Evolutionary conservation across 2,329 filamentous ascomycete genomes (phyloP).

Genomic region (Scedosporium aurantiacum): DNA sequence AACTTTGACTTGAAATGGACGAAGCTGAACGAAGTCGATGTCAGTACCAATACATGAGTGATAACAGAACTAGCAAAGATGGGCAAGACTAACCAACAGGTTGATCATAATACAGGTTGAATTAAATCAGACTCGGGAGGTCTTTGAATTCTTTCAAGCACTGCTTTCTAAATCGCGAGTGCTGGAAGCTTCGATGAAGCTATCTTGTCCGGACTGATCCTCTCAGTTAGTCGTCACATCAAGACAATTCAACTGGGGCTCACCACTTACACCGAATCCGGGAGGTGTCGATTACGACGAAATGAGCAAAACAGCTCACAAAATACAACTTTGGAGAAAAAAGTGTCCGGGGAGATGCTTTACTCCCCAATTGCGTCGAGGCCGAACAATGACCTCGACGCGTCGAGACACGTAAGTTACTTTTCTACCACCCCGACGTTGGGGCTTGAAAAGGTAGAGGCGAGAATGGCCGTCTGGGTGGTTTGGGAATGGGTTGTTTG

Average conservation of each 20-base stretch:
- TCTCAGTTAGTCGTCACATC: neutral
- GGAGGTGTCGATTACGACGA: slow-evolving; percentile 1
- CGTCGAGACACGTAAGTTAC: slow-evolving; percentile 20
- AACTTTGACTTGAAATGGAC: neutral
- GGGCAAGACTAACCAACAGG: neutral
- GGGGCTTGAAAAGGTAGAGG: slow-evolving; percentile 31
- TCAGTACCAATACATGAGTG: too few species aligned
- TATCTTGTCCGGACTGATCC: neutral
- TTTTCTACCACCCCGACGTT: slow-evolving; percentile 36
- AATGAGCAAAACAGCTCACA: slow-evolving; percentile 1
- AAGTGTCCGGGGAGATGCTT: slow-evolving; percentile 16
- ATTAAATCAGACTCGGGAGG: neutral
- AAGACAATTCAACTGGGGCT: neutral
- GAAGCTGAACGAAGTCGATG: too few species aligned
- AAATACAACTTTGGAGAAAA: neutral
- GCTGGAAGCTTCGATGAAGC: slow-evolving; percentile 2
- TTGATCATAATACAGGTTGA: neutral
- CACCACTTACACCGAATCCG: neutral
- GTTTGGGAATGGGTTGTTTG: neutral
- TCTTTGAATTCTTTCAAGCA: neutral
- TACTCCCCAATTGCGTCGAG: slow-evolving; percentile 7
- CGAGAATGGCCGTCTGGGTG: neutral
- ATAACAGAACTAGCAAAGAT: too few species aligned
- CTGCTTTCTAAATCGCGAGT: neutral
- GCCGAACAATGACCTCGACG: slow-evolving; percentile 10